Base-by-base conservation (phyloP, 768 basidiomycete genomes). In the Cyathus striatus region DNA sequence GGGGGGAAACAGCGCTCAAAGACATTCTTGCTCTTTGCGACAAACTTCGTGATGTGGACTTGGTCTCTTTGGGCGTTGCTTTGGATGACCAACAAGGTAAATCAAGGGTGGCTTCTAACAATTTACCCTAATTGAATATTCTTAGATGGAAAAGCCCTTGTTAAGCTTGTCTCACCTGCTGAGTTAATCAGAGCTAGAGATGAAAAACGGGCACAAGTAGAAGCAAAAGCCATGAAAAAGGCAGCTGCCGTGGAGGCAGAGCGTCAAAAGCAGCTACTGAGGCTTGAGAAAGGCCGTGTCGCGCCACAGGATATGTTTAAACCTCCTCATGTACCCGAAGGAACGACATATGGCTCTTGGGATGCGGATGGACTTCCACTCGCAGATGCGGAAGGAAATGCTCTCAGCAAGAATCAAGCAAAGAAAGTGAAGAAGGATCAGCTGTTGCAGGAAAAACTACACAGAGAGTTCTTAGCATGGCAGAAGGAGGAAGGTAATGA, bases 21-120 rank as follows among this genome's bases (percentile, higher is more conserved):
- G 88, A 94, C 48, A 88, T 97, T 49, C 68, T 99, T 37, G 74
- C 79, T 17, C 76, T 96, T 18, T 93, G 83, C 55, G 96, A 99
- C 67, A 82, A 79, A 49, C 75, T 99, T 46, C 81, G 96, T 13
- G 95, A 98, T 58, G 70, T 77, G 24, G 94, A 96, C 56, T 69
- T 97, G 33, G 84, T 94, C 33, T 85, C 92, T n/a, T 71, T 98
- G 39, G 96, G 96, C 6, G 90, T 99, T 5, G 93, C 93, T 6
- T 69, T 99, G 24, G 96, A 98, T 59, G 96, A 99, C 68, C 90
- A 92, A 67, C 91, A 94, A 72, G 92, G 92, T 83, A 48, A 36
- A 18, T 30, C n/a, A n/a, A n/a, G n/a, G n/a, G n/a, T 30, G 27
- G n/a, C n/a, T 30, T n/a, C 9, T 30, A 30, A 30, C 9, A 30